phyloP scores from a whole-genome alignment of 371 early-diverging fungal species.

The Blakeslea trispora region DNA sequence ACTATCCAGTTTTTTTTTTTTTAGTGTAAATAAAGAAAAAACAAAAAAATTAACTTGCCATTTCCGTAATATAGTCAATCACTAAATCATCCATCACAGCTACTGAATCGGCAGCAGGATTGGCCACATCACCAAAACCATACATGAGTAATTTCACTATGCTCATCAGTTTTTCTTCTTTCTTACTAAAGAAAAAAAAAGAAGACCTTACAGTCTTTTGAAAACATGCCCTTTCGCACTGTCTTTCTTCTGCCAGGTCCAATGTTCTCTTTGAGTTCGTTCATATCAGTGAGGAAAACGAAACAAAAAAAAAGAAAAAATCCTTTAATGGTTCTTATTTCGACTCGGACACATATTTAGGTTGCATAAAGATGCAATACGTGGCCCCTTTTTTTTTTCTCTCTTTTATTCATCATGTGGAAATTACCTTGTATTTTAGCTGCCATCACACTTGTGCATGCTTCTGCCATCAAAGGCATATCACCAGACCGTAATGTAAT shows the following conservation, averaged over 20 bases:
- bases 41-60: constrained; percentile 52
- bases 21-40: background rate
- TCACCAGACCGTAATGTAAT: constrained; percentile 35
- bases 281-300: background rate
- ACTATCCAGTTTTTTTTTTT: constrained; percentile 46
- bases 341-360: background rate
- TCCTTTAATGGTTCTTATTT: background rate
- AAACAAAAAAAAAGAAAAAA: background rate
- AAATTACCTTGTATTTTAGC: constrained; percentile 39
- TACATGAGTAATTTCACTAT: constrained; percentile 90
- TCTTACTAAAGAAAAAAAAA: too few species aligned
- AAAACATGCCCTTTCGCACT: constrained; percentile 55
- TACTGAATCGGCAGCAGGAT: constrained; percentile 91
- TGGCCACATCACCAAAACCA: constrained; percentile 95
- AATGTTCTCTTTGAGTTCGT: constrained; percentile 1
- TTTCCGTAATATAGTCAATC: constrained; percentile 86
- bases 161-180: background rate
- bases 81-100: constrained; percentile 94
- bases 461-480: constrained; percentile 31
- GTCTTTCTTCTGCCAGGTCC: constrained; percentile 56
- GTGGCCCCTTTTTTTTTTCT: background rate
- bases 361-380: background rate
- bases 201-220: constrained; percentile 56
- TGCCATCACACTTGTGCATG: constrained; percentile 28
- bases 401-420: background rate